Base-by-base conservation (phyloP, 1,139 yeast species). In the Ashbya aceris region DNA sequence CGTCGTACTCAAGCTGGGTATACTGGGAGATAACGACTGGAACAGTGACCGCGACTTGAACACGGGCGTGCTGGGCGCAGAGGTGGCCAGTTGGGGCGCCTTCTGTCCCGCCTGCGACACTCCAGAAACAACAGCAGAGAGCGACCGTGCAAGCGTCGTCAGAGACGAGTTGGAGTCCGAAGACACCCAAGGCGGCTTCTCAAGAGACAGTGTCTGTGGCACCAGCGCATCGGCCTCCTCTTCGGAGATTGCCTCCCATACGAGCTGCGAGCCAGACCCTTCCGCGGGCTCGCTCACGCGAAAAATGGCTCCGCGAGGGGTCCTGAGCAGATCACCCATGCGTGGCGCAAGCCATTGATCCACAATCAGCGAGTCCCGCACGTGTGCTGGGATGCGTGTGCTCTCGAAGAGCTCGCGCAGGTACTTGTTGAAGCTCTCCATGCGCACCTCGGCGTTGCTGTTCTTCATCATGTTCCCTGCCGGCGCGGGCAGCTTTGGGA, bases 401-500 rank as follows among this genome's bases (percentile, higher is more conserved):
- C 46, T 41, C 6, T 11, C 12, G 4, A 43, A 13, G 5, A 46
- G 9, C 4, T 32, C 13, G 20, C 36, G 32, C 33, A 46, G 29
- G 43, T 46, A 46, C 7, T 27, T 32, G 30, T 38, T 46, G 40
- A 46, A 40, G 17, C 29, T 31, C 36, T 12, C 35, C 27, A 36
- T 23, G 12, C 44, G 32, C 26, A 23, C 39, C 12, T 39, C 14
- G 17, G 14, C 13, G 36, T 33, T 23, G 17, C 38, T 39, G 5
- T 37, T 14, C 7, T 37, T 17, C 7, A 14, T 28, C 8, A 37
- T 28, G 17, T 39, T 36, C 14, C 36, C 35, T 29, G 40, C 38
- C 12, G 49, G 49, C n/a, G 39, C 33, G 3, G 49, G 49, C 10
- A 46, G 39, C 7, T 10, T 33, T 10, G 49, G 49, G 8, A 45